Evolutionary conservation across 495 filamentous ascomycete genomes (phyloP), one percentile per base, ranked within the genome.

Genomic region (Penicillium crystallinum): DNA sequence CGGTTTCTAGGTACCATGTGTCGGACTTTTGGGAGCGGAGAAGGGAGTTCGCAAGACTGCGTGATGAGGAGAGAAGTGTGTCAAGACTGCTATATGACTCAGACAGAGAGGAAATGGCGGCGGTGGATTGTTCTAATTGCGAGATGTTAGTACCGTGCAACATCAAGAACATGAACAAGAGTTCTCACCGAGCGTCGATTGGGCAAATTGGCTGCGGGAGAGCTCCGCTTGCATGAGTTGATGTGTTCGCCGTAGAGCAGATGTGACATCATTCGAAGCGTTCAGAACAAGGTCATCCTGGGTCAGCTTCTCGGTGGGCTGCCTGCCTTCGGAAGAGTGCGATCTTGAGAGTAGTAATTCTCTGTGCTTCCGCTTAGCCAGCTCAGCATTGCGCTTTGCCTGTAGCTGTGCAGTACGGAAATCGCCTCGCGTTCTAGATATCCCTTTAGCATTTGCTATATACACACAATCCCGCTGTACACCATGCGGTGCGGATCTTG

Each of bases 1-100:
- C 84, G 17, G 85, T 91, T 68, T 90, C 83, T 23, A 97, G 78
- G 59, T 99, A 99, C 93, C 93, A 99, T 3, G 90, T 93, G 67
- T 97, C 93, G 35, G 85, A 91, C 73, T 97, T 97, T 62, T 91
- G 88, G 27, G 88, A 90, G 57, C 82, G 82, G 30, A 97, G 74
- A 40, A 99, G 72, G 21, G 88, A 89, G 14, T 80, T 81, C 10
- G 97, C 80, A 14, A 99, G 79, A 51, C 81, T 85, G 50, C 83
- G 79, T 17, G 85, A 88, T 31, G 78, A 84, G 1, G 81, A 73
- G 22, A 99, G 73, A 49, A 97, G 73, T 25, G 79, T 79, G 58
- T 92, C 90, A 14, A 97, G 80, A 23, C 79, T 79, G 30, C 73
- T 83, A 62, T 99, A 99, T 1, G 79, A 84, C 55, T 90, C 83